Evolutionary conservation across 352 stramenopile species (phyloP).

Genomic region (Pythium insidiosum): DNA sequence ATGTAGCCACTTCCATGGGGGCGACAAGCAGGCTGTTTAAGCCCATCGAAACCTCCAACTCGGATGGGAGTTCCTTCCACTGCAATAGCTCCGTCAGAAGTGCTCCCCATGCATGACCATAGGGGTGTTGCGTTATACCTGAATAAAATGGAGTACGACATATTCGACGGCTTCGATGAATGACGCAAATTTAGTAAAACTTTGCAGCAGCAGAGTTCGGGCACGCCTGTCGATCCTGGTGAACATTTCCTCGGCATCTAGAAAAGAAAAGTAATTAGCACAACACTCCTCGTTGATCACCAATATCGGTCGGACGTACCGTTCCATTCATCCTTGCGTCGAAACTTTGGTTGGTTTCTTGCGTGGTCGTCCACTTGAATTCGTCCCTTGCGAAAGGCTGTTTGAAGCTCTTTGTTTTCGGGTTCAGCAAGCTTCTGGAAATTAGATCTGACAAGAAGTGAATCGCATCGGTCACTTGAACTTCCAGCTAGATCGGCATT

Average conservation of each 20-base stretch:
- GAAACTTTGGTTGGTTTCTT: conserved; percentile 26
- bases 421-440: conserved; percentile 77
- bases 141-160: conserved; percentile 72
- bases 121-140: conserved; percentile 24
- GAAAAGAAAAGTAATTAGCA: neutral
- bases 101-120: neutral
- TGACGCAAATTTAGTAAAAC: conserved; percentile 49
- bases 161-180: conserved; percentile 80
- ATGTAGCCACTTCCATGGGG: conserved; percentile 48
- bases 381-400: conserved; percentile 60
- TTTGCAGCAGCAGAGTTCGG: conserved; percentile 56
- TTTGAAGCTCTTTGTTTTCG: conserved; percentile 66
- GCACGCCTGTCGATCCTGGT: conserved; percentile 60
- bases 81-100: conserved; percentile 9
- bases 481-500: neutral
- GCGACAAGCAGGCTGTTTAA: conserved; percentile 54
- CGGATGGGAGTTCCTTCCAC: conserved; percentile 69
- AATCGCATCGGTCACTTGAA: neutral
- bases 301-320: conserved; percentile 19
- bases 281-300: no score
- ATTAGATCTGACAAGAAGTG: conserved; percentile 43
- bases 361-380: conserved; percentile 20
- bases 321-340: conserved; percentile 67
- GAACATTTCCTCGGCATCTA: conserved; percentile 79
- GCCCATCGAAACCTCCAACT: conserved; percentile 52